These are phyloP conservation scores for Colletotrichum brevisporum DNA, from an alignment of 2,329 filamentous ascomycete species.

Conservation along the genomic window DNA sequence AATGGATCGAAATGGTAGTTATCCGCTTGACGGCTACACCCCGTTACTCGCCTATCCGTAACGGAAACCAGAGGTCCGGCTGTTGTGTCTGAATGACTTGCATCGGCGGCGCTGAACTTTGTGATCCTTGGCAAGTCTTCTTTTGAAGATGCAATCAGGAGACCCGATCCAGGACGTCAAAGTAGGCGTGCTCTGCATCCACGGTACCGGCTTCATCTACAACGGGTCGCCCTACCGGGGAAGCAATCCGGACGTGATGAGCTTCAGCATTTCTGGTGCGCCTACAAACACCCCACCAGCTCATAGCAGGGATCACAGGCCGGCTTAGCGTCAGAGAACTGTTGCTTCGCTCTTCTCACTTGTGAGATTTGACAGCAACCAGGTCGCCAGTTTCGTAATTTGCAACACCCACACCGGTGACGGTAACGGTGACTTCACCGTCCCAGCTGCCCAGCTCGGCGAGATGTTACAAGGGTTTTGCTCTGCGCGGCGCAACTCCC, in stretches of 20 bases:
- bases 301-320: background rate
- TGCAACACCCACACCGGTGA: background rate
- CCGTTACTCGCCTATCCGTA: background rate
- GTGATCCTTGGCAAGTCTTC: background rate
- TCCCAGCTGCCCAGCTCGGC: background rate
- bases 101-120: background rate
- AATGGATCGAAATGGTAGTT: constrained; percentile 11
- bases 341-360: background rate
- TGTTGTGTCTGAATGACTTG: background rate
- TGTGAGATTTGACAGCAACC: constrained; percentile 10
- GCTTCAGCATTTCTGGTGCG: background rate
- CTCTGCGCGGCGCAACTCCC: too few species aligned
- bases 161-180: background rate
- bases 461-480: too few species aligned
- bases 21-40: background rate
- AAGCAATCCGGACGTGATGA: background rate
- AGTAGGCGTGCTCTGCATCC: background rate
- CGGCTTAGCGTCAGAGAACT: constrained; percentile 1
- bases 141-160: background rate
- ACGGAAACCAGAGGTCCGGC: background rate
- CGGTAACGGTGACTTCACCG: background rate
- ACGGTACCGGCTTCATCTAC: background rate
- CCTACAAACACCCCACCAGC: background rate
- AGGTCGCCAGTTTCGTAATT: background rate
- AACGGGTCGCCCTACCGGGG: background rate